A percentile compares a stretch with the other conserved stretches of the same genome.
phyloP scores from a whole-genome alignment of 2,329 filamentous ascomycete genomes.

The Penicillium sp. region DNA sequence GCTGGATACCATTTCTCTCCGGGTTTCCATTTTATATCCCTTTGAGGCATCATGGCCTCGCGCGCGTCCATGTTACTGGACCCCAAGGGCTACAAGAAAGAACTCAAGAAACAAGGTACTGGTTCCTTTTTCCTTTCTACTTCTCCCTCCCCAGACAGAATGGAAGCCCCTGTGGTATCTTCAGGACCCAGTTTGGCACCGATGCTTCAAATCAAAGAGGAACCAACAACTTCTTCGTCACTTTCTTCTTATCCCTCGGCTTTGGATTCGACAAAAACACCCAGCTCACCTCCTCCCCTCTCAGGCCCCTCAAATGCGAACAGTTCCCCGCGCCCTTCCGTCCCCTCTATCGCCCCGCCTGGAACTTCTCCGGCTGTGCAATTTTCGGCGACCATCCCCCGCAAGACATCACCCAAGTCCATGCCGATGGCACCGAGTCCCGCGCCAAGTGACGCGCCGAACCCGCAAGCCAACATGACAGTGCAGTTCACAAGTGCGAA shows the following conservation, averaged over 20 bases:
- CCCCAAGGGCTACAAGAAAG: constrained; percentile 43
- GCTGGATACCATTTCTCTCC: background rate
- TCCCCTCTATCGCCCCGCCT: constrained; percentile 21
- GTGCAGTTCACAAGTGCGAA: constrained; percentile 31
- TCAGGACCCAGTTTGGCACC: background rate
- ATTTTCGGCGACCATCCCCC: constrained; percentile 22
- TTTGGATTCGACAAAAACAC: constrained; percentile 2
- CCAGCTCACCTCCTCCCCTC: constrained; percentile 26
- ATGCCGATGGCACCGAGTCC: constrained; percentile 16
- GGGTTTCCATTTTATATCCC: background rate
- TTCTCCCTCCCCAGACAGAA: background rate
- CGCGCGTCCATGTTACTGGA: constrained; percentile 46
- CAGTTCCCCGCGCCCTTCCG: constrained; percentile 9
- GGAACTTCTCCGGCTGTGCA: constrained; percentile 27
- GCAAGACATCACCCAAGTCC: constrained; percentile 4
- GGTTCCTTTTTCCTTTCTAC: constrained; percentile 9
- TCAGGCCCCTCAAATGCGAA: constrained; percentile 22
- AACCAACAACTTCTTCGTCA: background rate
- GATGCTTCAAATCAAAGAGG: too few species aligned
- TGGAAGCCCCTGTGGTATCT: background rate
- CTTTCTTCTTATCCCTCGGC: constrained; percentile 13
- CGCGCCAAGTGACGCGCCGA: constrained; percentile 9
- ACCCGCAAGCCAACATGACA: constrained; percentile 20
- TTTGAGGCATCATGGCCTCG: constrained; percentile 34
- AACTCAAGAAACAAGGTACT: constrained; percentile 37